A percentile compares a stretch with the other conserved stretches of the same genome.
These are phyloP conservation scores for Colletotrichum nymphaeae DNA, from an alignment of 2,329 filamentous ascomycete species.

Conservation along the genomic window DNA sequence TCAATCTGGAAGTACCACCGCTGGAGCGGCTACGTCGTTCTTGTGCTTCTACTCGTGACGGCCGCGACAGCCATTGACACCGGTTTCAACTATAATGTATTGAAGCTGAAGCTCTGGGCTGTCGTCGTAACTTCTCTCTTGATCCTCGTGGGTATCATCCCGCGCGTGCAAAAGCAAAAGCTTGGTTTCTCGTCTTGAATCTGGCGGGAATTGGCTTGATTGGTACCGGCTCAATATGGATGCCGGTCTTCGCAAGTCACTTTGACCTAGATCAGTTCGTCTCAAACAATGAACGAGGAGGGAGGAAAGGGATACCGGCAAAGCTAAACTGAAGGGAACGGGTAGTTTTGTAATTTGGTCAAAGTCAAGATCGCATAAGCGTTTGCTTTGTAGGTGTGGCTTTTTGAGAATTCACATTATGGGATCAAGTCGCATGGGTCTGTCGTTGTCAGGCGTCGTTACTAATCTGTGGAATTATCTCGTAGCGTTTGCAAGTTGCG, in stretches of 20 bases:
- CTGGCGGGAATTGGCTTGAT: not conserved
- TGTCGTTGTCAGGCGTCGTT: not conserved
- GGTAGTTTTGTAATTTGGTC: not conserved
- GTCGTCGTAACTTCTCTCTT: slow-evolving; percentile 74
- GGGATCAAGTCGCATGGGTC: not conserved
- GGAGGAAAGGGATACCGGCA: not conserved
- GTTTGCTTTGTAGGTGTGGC: not conserved
- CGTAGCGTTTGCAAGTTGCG: not conserved
- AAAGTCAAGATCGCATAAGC: not conserved
- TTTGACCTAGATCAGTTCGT: not conserved
- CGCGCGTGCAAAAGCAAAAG: slow-evolving; percentile 86
- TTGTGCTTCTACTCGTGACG: slow-evolving; percentile 78
- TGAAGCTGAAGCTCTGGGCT: slow-evolving; percentile 82
- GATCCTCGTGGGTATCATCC: slow-evolving; percentile 77
- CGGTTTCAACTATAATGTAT: slow-evolving; percentile 74
- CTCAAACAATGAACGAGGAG: not conserved
- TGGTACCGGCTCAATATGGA: not conserved
- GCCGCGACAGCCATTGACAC: slow-evolving; percentile 82
- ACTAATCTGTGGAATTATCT: not conserved
- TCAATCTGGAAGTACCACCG: slow-evolving; percentile 92
- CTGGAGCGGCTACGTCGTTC: slow-evolving; percentile 77
- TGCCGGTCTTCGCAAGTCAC: not conserved
- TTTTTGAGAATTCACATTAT: not conserved
- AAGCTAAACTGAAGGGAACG: not conserved
- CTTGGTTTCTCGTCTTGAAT: slow-evolving; percentile 61